phyloP scores from a whole-genome alignment of 108 stramenopile genomes.

The Skeletonema tropicum region DNA sequence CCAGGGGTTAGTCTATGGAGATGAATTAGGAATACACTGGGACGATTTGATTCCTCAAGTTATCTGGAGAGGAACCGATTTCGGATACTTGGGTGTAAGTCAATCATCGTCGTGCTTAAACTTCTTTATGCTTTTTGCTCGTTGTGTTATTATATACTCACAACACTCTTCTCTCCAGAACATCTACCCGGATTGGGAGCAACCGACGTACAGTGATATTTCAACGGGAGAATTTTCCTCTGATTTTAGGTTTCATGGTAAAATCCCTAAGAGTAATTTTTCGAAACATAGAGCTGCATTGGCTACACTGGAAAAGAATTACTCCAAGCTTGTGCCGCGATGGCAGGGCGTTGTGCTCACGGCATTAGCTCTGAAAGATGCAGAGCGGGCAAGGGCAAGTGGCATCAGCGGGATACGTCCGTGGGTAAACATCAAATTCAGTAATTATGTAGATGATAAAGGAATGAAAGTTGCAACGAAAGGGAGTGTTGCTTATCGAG shows the following conservation, averaged over 20 bases:
- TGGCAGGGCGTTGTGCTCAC: constrained; percentile 37
- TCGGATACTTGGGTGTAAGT: constrained; percentile 1
- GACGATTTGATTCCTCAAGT: neutral
- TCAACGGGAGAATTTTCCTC: neutral
- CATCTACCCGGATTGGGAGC: neutral
- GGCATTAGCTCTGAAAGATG: constrained; percentile 11
- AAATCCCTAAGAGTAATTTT: neutral
- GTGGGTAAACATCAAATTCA: constrained; percentile 9
- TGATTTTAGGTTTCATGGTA: constrained; percentile 2
- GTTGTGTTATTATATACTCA: neutral
- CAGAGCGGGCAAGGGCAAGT: neutral
- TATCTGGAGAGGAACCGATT: constrained; percentile 6
- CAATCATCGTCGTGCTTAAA: too few species aligned
- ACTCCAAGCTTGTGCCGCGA: constrained; percentile 23
- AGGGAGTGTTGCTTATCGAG: neutral
- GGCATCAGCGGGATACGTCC: neutral
- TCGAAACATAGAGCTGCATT: neutral
- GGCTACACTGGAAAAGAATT: neutral
- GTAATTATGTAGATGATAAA: neutral
- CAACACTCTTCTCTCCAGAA: neutral
- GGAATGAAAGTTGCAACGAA: neutral
- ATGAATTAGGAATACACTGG: neutral
- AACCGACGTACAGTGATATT: neutral
- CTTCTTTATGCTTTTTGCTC: neutral
- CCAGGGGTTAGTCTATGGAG: neutral